Conservation (phyloP, 768 basidiomycete genomes). For the Leccinum longicurvipes region DNA sequence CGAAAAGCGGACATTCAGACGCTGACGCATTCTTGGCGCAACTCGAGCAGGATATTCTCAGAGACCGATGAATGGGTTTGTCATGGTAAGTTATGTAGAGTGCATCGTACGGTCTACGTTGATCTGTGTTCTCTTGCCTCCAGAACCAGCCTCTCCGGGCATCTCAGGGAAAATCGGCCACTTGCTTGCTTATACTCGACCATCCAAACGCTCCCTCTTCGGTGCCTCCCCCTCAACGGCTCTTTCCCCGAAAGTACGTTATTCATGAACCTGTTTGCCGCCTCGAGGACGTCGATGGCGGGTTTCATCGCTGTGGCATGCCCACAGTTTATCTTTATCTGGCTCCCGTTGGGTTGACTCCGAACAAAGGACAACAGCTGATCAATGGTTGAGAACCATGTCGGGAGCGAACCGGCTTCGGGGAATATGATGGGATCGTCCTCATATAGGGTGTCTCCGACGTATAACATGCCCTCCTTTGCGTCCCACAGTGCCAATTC, state of each 20-base stretch:
- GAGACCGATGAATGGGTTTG: conserved; percentile 6
- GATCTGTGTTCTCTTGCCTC: conserved; percentile 31
- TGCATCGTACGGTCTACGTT: neutral
- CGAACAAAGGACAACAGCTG: conserved; percentile 41
- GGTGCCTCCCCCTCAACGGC: conserved; percentile 30
- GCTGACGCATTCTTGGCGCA: conserved; percentile 68
- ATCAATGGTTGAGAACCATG: conserved; percentile 47
- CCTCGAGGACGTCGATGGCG: conserved; percentile 44
- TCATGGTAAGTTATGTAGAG: neutral
- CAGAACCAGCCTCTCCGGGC: conserved; percentile 45
- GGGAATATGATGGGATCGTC: conserved; percentile 54
- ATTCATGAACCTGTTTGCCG: conserved; percentile 43
- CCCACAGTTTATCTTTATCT: conserved; percentile 46
- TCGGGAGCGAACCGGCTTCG: conserved; percentile 47
- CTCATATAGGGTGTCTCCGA: conserved; percentile 58
- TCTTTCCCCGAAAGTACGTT: conserved; percentile 45
- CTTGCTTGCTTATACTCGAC: conserved; percentile 44
- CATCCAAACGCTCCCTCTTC: conserved; percentile 35
- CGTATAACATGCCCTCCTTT: conserved; percentile 50
- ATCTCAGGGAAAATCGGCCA: conserved; percentile 44
- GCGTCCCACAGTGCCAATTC: conserved; percentile 53
- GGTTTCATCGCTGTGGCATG: conserved; percentile 45
- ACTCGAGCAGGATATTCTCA: conserved; percentile 59
- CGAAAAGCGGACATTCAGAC: conserved; percentile 8
- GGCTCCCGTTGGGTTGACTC: conserved; percentile 19